Evolutionary conservation across 257 asterid species (phyloP), one percentile per base, ranked within the genome.

Genomic region (Nicotiana otophora): DNA sequence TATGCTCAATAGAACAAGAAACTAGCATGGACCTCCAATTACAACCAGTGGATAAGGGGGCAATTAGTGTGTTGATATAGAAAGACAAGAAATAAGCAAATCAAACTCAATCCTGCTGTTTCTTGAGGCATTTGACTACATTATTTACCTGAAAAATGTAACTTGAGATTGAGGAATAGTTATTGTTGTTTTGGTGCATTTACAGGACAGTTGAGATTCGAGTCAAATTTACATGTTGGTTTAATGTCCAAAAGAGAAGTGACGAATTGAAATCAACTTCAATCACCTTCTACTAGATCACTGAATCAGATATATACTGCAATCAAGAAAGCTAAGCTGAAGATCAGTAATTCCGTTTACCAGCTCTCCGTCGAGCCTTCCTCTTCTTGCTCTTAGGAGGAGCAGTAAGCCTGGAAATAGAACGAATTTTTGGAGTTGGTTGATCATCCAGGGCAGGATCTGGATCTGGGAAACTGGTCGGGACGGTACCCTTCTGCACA

Each of bases 361-460:
- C 58, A 85, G 67, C 85, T 87, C 79, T 94, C 84, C 93, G 84
- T 82, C 88, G 86, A 46, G 90, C 89, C 81, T 88, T 85, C 87
- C 80, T 91, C 86, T 87, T 88, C 86, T 88, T 89, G 85, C 70
- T 87, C 89, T 84, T 92, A 8, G 93, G 78, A 61, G 94, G 78
- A 61, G 94, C 85, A 28, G 94, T 87, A 53, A 86, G 82, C 87
- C 82, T 90, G 85, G 98, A 78, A 78, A 88, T 83, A 15, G 92
- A 90, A 20, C 92, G 91, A n/a, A 84, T 65, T 87, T 87, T 90
- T 23, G 83, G 82, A 26, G 91, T 85, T 36, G 92, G 88, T 82
- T 87, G 93, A 80, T 88, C 86, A 23, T 90, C 89, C 60, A 78
- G 55, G 15, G 85, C 86, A 57, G 58, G 82, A 72, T 85, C 89